These are phyloP conservation scores for Linnemannia zychae DNA, from an alignment of 192 early-diverging fungal genomes.

Conservation along the genomic window DNA sequence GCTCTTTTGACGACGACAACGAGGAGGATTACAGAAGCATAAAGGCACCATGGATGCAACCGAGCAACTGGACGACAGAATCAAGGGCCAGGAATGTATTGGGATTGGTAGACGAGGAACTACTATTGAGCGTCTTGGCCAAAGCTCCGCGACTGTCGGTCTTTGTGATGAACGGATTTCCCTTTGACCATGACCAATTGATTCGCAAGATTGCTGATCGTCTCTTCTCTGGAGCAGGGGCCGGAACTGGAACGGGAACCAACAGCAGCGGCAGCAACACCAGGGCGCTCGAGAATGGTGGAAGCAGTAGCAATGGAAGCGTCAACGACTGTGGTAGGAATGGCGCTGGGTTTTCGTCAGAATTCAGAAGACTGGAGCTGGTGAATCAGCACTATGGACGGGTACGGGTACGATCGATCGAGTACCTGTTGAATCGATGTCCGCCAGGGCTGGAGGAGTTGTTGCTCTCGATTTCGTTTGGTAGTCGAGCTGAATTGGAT, in stretches of 20 bases:
- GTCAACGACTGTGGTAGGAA: no score
- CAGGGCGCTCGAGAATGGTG: background rate
- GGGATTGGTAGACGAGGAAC: slow-evolving; percentile 21
- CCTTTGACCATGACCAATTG: slow-evolving; percentile 38
- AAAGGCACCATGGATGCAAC: no score
- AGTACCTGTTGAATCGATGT: slow-evolving; percentile 36
- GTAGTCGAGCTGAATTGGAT: slow-evolving; percentile 29
- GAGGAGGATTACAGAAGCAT: background rate
- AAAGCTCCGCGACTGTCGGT: slow-evolving; percentile 20
- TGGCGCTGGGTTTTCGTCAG: background rate
- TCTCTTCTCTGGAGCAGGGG: background rate
- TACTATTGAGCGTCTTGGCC: slow-evolving; percentile 18
- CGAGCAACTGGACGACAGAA: background rate
- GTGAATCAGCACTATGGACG: slow-evolving; percentile 26
- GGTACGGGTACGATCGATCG: slow-evolving; percentile 23
- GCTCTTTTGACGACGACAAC: background rate
- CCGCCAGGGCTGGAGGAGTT: slow-evolving; percentile 35
- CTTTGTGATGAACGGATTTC: slow-evolving; percentile 27
- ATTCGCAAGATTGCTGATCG: slow-evolving; percentile 17
- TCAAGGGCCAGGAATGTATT: slow-evolving; percentile 3
- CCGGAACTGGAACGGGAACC: background rate
- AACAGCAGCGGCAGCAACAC: background rate
- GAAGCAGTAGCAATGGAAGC: background rate
- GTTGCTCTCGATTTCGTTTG: slow-evolving; percentile 33
- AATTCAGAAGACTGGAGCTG: slow-evolving; percentile 26